Base-by-base conservation (phyloP, 2,329 filamentous ascomycete species). In the Colletotrichum noveboracense region DNA sequence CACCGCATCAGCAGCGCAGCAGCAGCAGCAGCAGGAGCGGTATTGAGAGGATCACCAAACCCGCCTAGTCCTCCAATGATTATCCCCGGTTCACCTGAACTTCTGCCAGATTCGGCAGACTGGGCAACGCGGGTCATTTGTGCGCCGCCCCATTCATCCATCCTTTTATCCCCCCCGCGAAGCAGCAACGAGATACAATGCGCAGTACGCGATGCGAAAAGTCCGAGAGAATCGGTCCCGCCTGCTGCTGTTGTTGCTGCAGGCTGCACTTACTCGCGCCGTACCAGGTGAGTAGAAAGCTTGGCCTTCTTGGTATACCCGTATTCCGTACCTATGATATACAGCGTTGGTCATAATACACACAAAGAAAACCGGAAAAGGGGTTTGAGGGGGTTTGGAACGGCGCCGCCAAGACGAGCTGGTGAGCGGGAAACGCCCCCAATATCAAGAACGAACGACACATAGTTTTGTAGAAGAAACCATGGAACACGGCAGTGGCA, bases 51-150 rank as follows among this genome's bases (percentile, higher is more conserved):
- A 66, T 52, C 28, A 71, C 43, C 32, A 24, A 21, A 30, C 32
- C 66, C 55, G 34, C 24, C 66, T 61, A 32, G 26, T 26, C 61
- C 72, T 71, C 68, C 72, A 75, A 72, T 75, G 61, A 72, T 24
- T 38, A 26, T 7, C 62, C 61, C 61, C 48, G 62, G 61, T 67
- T 72, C 72, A 30, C 68, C 55, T 67, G 52, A 62, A 66, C 48
- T 71, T 21, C 24, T 55, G 68, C 66, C 55, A n/a, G 18, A 48
- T 69, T 69, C 24, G 34, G 66, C 28, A 98, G 94, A 77, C 96
- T 96, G 60, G 95, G 98, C 79, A 96, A 96, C 96, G 84, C 93
- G 91, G 80, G 96, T 92, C 89, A 96, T 94, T 98, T n/a, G 38
- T n/a, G 38, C 38, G 38, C 38, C 32, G 34, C 38, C 38, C 38